phyloP scores from a whole-genome alignment of 1,139 yeast genomes.

The Lodderomyces elongisporus region DNA sequence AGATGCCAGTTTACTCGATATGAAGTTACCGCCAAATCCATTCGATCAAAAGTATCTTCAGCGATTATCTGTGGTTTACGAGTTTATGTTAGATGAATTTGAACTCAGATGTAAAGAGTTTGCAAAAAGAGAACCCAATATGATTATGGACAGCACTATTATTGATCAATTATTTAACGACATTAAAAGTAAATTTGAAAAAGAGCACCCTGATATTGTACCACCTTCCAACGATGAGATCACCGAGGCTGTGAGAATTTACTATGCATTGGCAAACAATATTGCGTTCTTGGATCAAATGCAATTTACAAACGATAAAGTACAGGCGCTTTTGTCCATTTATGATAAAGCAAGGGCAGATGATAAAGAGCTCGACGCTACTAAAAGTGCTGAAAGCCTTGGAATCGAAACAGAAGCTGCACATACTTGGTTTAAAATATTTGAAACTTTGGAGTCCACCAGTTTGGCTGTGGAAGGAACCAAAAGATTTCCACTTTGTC shows the following conservation, averaged over 20 bases:
- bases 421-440: constrained; percentile 29
- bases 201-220: background rate
- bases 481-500: constrained; percentile 27
- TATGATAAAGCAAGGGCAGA: constrained; percentile 14
- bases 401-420: constrained; percentile 18
- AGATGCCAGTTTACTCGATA: constrained; percentile 2
- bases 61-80: constrained; percentile 6
- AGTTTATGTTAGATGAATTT: constrained; percentile 11
- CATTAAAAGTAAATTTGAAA: constrained; percentile 5
- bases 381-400: constrained; percentile 14
- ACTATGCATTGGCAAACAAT: constrained; percentile 28
- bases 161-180: constrained; percentile 1
- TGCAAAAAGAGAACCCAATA: constrained; percentile 2
- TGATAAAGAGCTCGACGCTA: constrained; percentile 9
- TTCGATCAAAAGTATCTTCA: constrained; percentile 8
- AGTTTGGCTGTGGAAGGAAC: constrained; percentile 25
- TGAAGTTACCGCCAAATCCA: constrained; percentile 9
- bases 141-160: too few relatives aligned
- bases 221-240: constrained; percentile 24
- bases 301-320: constrained; percentile 21
- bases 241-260: constrained; percentile 24
- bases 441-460: constrained; percentile 24
- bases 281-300: constrained; percentile 28
- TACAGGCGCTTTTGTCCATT: constrained; percentile 19
- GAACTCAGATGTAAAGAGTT: constrained; percentile 7